These are phyloP conservation scores for Yamadazyma sp. DNA, from an alignment of 1,139 yeast genomes.

Conservation along the genomic window DNA sequence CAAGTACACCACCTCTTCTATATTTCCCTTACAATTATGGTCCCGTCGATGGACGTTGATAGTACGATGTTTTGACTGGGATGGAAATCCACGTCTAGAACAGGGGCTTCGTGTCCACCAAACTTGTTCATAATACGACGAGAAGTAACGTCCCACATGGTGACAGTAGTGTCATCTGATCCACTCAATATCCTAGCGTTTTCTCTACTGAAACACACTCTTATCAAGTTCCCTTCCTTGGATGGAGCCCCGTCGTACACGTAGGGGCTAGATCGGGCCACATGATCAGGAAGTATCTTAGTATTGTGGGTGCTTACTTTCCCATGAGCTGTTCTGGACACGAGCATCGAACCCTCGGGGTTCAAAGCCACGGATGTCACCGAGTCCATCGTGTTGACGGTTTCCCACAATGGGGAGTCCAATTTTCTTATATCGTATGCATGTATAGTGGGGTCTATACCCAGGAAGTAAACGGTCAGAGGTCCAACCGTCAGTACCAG, in stretches of 20 bases:
- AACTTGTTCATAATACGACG: slow-evolving; percentile 47
- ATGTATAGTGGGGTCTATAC: slow-evolving; percentile 63
- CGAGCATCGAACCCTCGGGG: slow-evolving; percentile 48
- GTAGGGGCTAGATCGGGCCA: slow-evolving; percentile 41
- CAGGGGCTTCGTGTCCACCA: slow-evolving; percentile 63
- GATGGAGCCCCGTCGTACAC: slow-evolving; percentile 61
- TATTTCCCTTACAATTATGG: slow-evolving; percentile 43
- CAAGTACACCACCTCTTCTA: too few species aligned
- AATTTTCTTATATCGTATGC: slow-evolving; percentile 55
- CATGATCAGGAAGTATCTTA: slow-evolving; percentile 38
- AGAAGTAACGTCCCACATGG: slow-evolving; percentile 61
- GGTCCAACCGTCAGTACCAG: slow-evolving; percentile 24
- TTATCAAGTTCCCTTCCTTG: slow-evolving; percentile 50
- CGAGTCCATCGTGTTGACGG: slow-evolving; percentile 46
- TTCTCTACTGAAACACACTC: slow-evolving; percentile 46
- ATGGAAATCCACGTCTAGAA: slow-evolving; percentile 56
- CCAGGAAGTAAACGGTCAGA: slow-evolving; percentile 52
- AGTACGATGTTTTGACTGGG: slow-evolving; percentile 36
- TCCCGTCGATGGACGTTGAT: slow-evolving; percentile 53
- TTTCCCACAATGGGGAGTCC: slow-evolving; percentile 44
- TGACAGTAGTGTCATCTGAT: slow-evolving; percentile 58
- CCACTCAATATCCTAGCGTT: slow-evolving; percentile 52
- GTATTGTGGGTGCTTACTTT: slow-evolving; percentile 58
- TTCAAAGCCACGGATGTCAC: slow-evolving; percentile 55
- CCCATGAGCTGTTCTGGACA: slow-evolving; percentile 61